Conservation (phyloP, 2,329 filamentous ascomycete genomes). For the Fusarium phyllophilum region DNA sequence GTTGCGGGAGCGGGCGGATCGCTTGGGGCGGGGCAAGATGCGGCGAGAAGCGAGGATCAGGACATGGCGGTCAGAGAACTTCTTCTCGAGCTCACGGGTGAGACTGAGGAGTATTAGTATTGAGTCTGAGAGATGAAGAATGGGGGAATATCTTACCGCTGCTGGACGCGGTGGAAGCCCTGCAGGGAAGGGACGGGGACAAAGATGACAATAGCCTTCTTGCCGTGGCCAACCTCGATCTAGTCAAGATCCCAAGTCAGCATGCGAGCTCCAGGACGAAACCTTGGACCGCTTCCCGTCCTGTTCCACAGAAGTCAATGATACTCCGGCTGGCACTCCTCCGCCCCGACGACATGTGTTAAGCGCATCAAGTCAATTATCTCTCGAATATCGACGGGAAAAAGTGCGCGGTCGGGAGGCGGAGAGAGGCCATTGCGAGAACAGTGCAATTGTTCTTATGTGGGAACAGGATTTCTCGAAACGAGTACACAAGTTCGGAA, state of each 20-base stretch:
- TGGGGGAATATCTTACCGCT: slow-evolving; percentile 77
- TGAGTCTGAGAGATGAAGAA: neutral
- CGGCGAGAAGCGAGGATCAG: slow-evolving; percentile 98
- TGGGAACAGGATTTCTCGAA: slow-evolving; percentile 56
- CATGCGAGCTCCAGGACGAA: slow-evolving; percentile 78
- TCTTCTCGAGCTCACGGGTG: slow-evolving; percentile 99
- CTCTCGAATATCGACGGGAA: slow-evolving; percentile 36
- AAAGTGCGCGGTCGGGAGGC: slow-evolving; percentile 37
- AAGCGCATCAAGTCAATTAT: slow-evolving; percentile 26
- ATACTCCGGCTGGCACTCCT: slow-evolving; percentile 49
- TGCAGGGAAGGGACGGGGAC: slow-evolving; percentile 98
- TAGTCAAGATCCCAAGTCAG: slow-evolving; percentile 77
- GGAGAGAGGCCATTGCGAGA: slow-evolving; percentile 49
- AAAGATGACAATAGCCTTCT: slow-evolving; percentile 99
- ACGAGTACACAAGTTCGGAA: slow-evolving; percentile 16
- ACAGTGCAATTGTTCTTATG: slow-evolving; percentile 39
- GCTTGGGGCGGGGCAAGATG: slow-evolving; percentile 98
- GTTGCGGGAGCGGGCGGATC: slow-evolving; percentile 95
- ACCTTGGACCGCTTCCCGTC: slow-evolving; percentile 81
- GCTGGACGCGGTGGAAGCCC: slow-evolving; percentile 99
- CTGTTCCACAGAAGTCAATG: slow-evolving; percentile 68
- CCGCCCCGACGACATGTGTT: slow-evolving; percentile 41
- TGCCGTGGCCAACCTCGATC: slow-evolving; percentile 99
- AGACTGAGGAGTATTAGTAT: slow-evolving; percentile 69
- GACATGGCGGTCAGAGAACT: slow-evolving; percentile 99